Percentiles rank a stretch among this genome's conserved stretches.
Evolutionary conservation across 768 basidiomycete genomes (phyloP).

Genomic region (Lentinula edodes): DNA sequence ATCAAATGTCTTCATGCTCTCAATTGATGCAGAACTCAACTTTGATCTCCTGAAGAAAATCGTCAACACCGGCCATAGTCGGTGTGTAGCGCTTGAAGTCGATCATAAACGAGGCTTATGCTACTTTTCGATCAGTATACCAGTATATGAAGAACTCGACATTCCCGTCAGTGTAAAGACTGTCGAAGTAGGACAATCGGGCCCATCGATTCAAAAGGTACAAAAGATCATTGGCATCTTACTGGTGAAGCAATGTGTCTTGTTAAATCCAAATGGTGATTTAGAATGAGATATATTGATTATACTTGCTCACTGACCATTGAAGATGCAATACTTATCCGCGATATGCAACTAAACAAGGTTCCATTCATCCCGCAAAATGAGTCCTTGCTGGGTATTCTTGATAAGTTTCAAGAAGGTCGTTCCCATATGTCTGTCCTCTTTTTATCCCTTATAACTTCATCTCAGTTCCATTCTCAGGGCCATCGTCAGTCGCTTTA

Average conservation of each 20-base stretch:
- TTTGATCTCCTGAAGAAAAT: slow-evolving; percentile 74
- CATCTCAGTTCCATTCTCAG: no score
- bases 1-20: slow-evolving; percentile 78
- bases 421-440: no score
- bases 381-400: no score
- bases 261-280: slow-evolving; percentile 78
- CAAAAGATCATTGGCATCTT: slow-evolving; percentile 86
- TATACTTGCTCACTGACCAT: background rate
- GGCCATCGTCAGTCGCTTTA: background rate
- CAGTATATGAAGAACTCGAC: slow-evolving; percentile 76
- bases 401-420: no score
- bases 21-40: slow-evolving; percentile 77
- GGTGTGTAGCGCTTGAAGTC: slow-evolving; percentile 16
- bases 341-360: slow-evolving; percentile 71
- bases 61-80: slow-evolving; percentile 74
- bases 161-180: slow-evolving; percentile 35
- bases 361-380: no score
- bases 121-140: slow-evolving; percentile 30
- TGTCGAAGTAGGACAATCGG: slow-evolving; percentile 6
- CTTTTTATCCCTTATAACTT: no score
- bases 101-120: background rate
- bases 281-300: background rate
- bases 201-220: slow-evolving; percentile 38
- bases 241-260: slow-evolving; percentile 84
- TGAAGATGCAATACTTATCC: slow-evolving; percentile 73